A percentile compares a stretch with the other conserved stretches of the same genome.
phyloP scores from a whole-genome alignment of 108 stramenopile species.

The Conticribra guillardii region DNA sequence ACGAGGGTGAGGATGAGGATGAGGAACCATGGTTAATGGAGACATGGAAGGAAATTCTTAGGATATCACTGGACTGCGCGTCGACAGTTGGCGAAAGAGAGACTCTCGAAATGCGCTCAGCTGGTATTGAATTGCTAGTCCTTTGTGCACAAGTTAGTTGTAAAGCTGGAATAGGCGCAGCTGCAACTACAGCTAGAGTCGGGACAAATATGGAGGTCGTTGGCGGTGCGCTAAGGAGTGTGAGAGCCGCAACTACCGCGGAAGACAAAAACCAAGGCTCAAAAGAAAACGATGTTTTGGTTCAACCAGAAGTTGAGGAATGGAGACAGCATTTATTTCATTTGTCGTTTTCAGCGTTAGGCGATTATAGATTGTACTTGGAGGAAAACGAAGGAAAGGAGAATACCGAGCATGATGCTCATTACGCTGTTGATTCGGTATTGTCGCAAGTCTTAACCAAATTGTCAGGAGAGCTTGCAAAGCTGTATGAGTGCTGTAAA shows the following conservation, averaged over 20 bases:
- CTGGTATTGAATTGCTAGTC: constrained; percentile 75
- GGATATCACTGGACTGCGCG: constrained; percentile 59
- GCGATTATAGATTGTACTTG: constrained; percentile 58
- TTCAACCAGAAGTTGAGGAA: constrained; percentile 26
- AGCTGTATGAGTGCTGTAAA: constrained; percentile 87
- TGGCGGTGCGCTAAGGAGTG: constrained; percentile 81
- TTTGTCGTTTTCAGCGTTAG: constrained; percentile 65
- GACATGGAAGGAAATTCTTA: constrained; percentile 77
- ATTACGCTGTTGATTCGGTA: constrained; percentile 51
- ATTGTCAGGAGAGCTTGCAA: constrained; percentile 59
- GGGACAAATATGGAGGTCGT: constrained; percentile 91
- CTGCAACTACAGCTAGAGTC: constrained; percentile 74
- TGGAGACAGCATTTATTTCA: constrained; percentile 61
- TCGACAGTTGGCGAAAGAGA: constrained; percentile 68
- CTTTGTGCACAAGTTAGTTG: constrained; percentile 75
- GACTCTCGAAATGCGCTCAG: constrained; percentile 70
- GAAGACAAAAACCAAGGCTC: constrained; percentile 16
- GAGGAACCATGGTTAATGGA: constrained; percentile 80
- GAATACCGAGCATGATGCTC: constrained; percentile 14
- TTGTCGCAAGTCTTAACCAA: constrained; percentile 72
- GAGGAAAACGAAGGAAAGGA: constrained; percentile 32
- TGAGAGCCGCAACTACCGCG: constrained; percentile 42
- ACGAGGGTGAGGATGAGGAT: constrained; percentile 24
- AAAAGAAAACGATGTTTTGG: constrained; percentile 1
- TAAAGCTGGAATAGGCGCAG: constrained; percentile 70